A percentile compares a stretch with the other conserved stretches of the same genome.
Conservation (phyloP, 768 basidiomycete genomes). For the Boletus bicolor region DNA sequence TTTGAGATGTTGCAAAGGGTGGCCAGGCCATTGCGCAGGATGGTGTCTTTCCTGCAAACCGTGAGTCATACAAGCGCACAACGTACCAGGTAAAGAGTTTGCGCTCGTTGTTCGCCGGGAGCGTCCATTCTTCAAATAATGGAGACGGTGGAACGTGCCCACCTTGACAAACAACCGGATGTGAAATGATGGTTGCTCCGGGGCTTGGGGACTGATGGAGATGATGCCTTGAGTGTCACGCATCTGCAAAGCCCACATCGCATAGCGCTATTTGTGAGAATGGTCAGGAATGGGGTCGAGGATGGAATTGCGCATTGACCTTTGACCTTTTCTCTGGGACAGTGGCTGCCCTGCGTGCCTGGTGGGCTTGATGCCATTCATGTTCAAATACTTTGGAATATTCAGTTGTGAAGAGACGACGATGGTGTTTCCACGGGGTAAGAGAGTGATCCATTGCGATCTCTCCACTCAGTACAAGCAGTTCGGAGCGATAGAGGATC, state of each 20-base stretch:
- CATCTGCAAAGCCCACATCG: too few relatives aligned
- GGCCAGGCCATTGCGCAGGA: constrained; percentile 67
- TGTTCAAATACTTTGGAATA: not conserved
- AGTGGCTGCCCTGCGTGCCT: constrained; percentile 42
- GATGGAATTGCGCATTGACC: not conserved
- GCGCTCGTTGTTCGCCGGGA: constrained; percentile 73
- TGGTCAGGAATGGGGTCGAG: not conserved
- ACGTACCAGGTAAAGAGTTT: constrained; percentile 77
- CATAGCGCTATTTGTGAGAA: constrained; percentile 48
- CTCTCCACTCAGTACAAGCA: too few relatives aligned
- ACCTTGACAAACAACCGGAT: constrained; percentile 81
- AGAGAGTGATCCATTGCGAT: too few relatives aligned
- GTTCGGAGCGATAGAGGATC: too few relatives aligned
- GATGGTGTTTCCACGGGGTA: too few relatives aligned
- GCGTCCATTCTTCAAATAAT: constrained; percentile 72
- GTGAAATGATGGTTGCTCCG: constrained; percentile 52
- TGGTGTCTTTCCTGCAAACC: constrained; percentile 64
- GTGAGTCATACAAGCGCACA: not conserved
- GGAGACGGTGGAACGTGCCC: constrained; percentile 69
- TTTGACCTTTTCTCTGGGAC: constrained; percentile 56
- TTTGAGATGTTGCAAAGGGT: constrained; percentile 65
- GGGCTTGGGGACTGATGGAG: too few relatives aligned
- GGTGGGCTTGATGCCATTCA: constrained; percentile 38
- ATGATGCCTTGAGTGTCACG: too few relatives aligned
- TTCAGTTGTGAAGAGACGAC: too few relatives aligned